These are phyloP conservation scores for Adansonia digitata DNA, from an alignment of 345 rosid species.

Conservation along the genomic window DNA sequence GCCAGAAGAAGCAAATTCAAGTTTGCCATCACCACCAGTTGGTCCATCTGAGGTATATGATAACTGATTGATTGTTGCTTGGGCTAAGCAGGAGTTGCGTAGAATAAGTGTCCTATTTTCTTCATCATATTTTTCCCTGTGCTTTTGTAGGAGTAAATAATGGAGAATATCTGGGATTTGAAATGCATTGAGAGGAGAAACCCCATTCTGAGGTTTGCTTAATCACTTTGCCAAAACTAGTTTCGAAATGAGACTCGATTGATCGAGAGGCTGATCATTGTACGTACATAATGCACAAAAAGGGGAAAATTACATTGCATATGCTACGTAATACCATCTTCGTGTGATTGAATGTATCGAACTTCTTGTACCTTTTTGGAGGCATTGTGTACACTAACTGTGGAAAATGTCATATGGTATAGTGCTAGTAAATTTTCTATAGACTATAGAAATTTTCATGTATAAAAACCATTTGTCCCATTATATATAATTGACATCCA, in stretches of 20 bases:
- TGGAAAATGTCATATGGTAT: neutral
- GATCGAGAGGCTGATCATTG: neutral
- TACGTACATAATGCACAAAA: too few species aligned
- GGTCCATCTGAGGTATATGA: slow-evolving; percentile 51
- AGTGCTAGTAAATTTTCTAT: neutral
- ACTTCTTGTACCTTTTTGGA: too few species aligned
- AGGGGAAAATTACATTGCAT: neutral
- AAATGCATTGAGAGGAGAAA: neutral
- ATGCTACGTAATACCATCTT: neutral
- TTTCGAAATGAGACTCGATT: neutral
- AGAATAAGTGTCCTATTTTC: neutral
- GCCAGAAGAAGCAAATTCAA: slow-evolving; percentile 37
- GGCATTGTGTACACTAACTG: neutral
- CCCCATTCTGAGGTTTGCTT: too few species aligned
- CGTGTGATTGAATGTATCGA: neutral
- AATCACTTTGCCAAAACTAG: too few species aligned
- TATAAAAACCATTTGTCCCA: neutral
- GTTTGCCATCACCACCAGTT: slow-evolving; percentile 25
- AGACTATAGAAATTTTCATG: neutral
- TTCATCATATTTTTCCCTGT: neutral
- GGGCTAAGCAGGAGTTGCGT: neutral
- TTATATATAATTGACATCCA: neutral
- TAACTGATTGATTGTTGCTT: neutral
- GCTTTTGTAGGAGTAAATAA: neutral
- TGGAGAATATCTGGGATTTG: neutral